Conservation (phyloP, 345 rosid species). For the Acer campestre region DNA sequence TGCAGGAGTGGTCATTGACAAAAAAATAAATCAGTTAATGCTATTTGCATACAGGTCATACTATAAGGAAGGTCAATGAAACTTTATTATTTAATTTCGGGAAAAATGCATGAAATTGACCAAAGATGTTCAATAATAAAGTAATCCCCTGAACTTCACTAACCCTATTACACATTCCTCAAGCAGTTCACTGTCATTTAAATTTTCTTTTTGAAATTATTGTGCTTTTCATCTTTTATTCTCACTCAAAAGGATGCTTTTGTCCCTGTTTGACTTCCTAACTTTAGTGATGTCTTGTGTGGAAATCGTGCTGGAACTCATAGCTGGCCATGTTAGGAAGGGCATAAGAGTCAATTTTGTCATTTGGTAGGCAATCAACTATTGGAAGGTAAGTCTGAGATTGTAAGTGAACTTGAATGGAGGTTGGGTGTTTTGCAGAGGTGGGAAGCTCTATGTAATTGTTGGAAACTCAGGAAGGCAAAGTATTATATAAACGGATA, state of each 20-base stretch:
- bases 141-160: not conserved
- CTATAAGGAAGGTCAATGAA: not conserved
- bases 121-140: not conserved
- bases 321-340: not conserved
- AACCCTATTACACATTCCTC: not conserved
- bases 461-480: not conserved
- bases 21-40: not conserved
- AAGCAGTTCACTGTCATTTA: not conserved
- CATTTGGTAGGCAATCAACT: not conserved
- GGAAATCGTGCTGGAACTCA: not conserved
- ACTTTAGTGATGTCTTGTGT: not conserved
- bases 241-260: not conserved
- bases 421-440: not conserved
- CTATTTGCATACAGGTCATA: not conserved
- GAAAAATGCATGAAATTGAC: not conserved
- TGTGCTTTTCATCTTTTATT: not conserved
- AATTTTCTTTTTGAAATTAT: no score
- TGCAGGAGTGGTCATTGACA: not conserved
- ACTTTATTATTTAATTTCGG: no score
- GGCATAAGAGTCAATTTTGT: not conserved
- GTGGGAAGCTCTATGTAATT: not conserved
- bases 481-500: not conserved
- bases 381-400: not conserved
- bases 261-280: not conserved
- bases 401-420: not conserved